Conservation (phyloP, 495 filamentous ascomycete genomes). For the Chaetomium tenue region DNA sequence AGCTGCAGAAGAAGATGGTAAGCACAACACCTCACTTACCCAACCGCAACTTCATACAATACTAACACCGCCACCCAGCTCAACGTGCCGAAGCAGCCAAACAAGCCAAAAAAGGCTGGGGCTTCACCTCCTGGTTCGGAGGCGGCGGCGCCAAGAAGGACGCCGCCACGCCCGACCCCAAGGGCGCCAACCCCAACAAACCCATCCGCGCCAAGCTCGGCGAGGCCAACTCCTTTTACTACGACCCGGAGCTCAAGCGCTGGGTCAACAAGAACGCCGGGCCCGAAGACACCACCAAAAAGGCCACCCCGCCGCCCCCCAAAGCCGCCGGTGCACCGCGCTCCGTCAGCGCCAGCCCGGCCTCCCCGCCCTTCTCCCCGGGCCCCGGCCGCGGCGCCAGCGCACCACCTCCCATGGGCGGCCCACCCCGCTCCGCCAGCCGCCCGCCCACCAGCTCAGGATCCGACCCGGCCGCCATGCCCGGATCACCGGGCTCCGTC, state of each 20-base stretch:
- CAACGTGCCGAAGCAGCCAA: slow-evolving; percentile 44
- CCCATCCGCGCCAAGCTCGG: slow-evolving; percentile 94
- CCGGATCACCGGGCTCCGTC: neutral
- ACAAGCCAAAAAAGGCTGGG: slow-evolving; percentile 72
- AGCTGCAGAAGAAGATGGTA: slow-evolving; percentile 83
- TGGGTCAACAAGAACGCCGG: slow-evolving; percentile 97
- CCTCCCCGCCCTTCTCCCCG: slow-evolving; percentile 17
- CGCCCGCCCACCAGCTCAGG: slow-evolving; percentile 18
- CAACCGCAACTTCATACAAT: neutral
- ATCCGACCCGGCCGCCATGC: slow-evolving; percentile 28
- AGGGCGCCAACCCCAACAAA: slow-evolving; percentile 48
- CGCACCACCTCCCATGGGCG: slow-evolving; percentile 34
- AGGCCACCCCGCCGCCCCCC: slow-evolving; percentile 52
- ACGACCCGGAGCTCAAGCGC: slow-evolving; percentile 88
- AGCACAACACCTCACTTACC: slow-evolving; percentile 27
- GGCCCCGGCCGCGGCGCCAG: slow-evolving; percentile 26
- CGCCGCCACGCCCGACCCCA: slow-evolving; percentile 26
- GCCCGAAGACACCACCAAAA: slow-evolving; percentile 49
- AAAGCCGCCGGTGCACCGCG: slow-evolving; percentile 28
- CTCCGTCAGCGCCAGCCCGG: slow-evolving; percentile 39
- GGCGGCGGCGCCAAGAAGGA: slow-evolving; percentile 62
- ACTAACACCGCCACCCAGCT: slow-evolving; percentile 34
- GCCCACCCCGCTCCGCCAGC: slow-evolving; percentile 31
- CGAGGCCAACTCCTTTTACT: slow-evolving; percentile 89
- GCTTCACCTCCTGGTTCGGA: slow-evolving; percentile 78